Evolutionary conservation across 139 green algal species (phyloP).

Genomic region (Monoraphidium neglectum): DNA sequence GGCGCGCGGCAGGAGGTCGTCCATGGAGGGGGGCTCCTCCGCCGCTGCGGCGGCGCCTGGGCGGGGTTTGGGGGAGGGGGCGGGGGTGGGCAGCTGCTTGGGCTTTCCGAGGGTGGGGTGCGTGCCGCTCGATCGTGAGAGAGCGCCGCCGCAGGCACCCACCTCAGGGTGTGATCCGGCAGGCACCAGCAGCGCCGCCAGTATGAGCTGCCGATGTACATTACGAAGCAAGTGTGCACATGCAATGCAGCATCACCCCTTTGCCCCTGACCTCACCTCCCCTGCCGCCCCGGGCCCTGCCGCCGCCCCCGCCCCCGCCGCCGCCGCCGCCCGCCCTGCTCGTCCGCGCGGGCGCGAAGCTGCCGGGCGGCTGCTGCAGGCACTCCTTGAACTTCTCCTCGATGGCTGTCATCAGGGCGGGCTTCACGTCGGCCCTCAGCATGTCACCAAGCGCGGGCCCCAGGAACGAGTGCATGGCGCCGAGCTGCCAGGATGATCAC

Average conservation of each 20-base stretch:
- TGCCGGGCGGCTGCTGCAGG: constrained; percentile 47
- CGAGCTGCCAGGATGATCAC: constrained; percentile 38
- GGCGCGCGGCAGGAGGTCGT: constrained; percentile 77
- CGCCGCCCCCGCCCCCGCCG: too few species aligned
- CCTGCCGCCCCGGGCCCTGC: background rate
- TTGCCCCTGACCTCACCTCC: too few species aligned
- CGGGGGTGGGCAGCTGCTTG: too few species aligned
- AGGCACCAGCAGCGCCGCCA: too few species aligned
- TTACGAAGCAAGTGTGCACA: too few species aligned
- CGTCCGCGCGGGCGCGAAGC: constrained; percentile 24
- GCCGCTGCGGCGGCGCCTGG: constrained; percentile 21
- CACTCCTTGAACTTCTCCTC: constrained; percentile 87
- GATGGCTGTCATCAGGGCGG: constrained; percentile 87
- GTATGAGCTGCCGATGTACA: too few species aligned
- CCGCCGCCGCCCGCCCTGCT: constrained; percentile 10
- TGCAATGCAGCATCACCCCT: too few species aligned
- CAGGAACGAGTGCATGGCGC: constrained; percentile 74
- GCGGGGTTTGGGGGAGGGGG: too few species aligned
- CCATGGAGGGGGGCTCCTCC: constrained; percentile 41
- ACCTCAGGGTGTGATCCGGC: too few species aligned
- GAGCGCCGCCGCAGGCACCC: too few species aligned
- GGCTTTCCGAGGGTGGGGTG: too few species aligned
- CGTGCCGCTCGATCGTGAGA: too few species aligned
- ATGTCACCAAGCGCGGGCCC: constrained; percentile 55
- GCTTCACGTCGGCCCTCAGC: constrained; percentile 87